Base-by-base conservation (phyloP, 2,329 filamentous ascomycete genomes). In the Sporothrix globosa region DNA sequence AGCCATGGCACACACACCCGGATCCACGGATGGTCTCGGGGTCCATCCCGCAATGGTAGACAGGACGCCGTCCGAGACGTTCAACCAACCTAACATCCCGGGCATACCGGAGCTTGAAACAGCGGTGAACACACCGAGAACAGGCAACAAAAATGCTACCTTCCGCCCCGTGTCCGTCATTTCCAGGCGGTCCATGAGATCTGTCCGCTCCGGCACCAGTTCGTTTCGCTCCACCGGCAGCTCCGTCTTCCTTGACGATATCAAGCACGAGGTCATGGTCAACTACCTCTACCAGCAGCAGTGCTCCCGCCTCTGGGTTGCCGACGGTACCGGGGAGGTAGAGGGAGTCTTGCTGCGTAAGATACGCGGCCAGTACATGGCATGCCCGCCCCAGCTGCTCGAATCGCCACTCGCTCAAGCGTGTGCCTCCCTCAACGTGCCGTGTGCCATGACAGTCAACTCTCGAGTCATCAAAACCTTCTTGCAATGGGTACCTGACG, bases 261-360 rank as follows among this genome's bases (percentile, higher is more conserved):
- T 92, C 79, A 92, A 91, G 79, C 89, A 92, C 76, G 91, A 93
- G 79, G 90, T 93, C 72, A 93, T 93, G 91, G 90, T 92, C 72
- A 93, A 92, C 80, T 92, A 92, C 78, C 83, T 94, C 34, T 92
- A 92, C 79, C 91, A 93, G 78, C 90, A 93, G 77, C 91, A 93
- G 80, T 92, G 90, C 76, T 86, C 87, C 14, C 86, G 88, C 72
- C 84, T 92, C 46, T 93, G 91, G 91, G 88, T 93, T 24, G 87
- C 87, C 44, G 89, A 92, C 75, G 87, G 86, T 48, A 88, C 85
- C 65, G 90, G 89, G 14, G 86, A 90, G 74, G 79, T 88, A 6
- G 91, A 93, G 78, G 92, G 92, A 74, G 90, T 93, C 39, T 80
- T 94, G 24, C 81, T 94, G 63, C 86, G 91, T 73, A 92, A 92